These are phyloP conservation scores for Ceratorhiza oryzae-sativae DNA, from an alignment of 1,284 basidiomycete genomes.

Conservation along the genomic window DNA sequence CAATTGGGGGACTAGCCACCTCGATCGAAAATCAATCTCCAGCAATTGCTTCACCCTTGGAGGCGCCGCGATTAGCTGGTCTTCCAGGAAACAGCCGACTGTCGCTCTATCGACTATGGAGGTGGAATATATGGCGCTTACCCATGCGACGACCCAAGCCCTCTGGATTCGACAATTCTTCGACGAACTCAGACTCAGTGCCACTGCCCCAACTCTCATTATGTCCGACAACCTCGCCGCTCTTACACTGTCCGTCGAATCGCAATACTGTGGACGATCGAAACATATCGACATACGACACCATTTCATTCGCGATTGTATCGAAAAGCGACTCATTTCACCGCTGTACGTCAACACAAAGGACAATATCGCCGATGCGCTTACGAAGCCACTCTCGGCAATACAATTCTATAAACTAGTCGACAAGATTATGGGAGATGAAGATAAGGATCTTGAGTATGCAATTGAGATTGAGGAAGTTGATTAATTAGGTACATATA, in stretches of 20 bases:
- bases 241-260: slow-evolving; percentile 51
- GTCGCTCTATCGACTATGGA: slow-evolving; percentile 37
- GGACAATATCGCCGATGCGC: slow-evolving; percentile 54
- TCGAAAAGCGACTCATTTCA: slow-evolving; percentile 48
- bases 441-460: slow-evolving; percentile 58
- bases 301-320: slow-evolving; percentile 54
- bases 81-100: slow-evolving; percentile 25
- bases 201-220: slow-evolving; percentile 46
- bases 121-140: slow-evolving; percentile 37
- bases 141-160: slow-evolving; percentile 20
- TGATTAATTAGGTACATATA: background rate
- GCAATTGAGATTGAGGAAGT: background rate
- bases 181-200: slow-evolving; percentile 43
- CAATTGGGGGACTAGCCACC: slow-evolving; percentile 49
- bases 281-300: slow-evolving; percentile 57
- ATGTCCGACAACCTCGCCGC: slow-evolving; percentile 53
- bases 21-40: slow-evolving; percentile 48
- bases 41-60: slow-evolving; percentile 50
- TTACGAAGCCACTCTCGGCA: slow-evolving; percentile 53
- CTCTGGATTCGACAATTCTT: slow-evolving; percentile 47
- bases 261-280: slow-evolving; percentile 47
- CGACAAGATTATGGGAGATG: background rate
- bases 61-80: slow-evolving; percentile 50
- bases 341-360: slow-evolving; percentile 48
- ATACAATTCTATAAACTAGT: background rate